phyloP scores from a whole-genome alignment of 345 rosid genomes.

The Trapa bicornis region DNA sequence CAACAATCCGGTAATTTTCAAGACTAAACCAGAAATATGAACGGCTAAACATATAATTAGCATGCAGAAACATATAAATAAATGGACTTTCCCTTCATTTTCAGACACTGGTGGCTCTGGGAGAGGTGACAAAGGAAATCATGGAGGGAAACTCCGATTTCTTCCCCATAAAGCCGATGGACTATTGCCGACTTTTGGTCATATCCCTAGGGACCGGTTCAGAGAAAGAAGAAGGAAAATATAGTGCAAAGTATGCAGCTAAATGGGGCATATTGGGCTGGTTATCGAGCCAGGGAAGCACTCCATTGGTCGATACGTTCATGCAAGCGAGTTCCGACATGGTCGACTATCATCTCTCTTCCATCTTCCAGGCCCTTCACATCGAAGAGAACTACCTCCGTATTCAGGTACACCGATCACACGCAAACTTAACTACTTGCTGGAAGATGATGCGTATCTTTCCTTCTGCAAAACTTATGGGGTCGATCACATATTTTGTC shows the following conservation, averaged over 20 bases:
- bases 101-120: constrained; percentile 23
- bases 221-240: constrained; percentile 23
- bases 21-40: too few relatives aligned
- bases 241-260: constrained; percentile 31
- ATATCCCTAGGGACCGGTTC: constrained; percentile 57
- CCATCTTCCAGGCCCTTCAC: constrained; percentile 36
- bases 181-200: constrained; percentile 36
- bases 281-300: constrained; percentile 29
- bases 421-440: not conserved
- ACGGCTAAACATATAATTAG: too few relatives aligned
- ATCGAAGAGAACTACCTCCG: constrained; percentile 35
- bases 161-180: constrained; percentile 29
- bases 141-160: constrained; percentile 23
- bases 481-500: too few relatives aligned
- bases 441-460: not conserved
- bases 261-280: constrained; percentile 59
- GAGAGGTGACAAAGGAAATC: constrained; percentile 29
- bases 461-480: not conserved
- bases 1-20: constrained; percentile 31
- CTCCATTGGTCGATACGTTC: constrained; percentile 47
- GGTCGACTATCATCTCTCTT: constrained; percentile 46
- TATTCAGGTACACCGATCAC: constrained; percentile 23
- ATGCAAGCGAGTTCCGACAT: constrained; percentile 52
- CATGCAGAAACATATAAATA: not conserved
- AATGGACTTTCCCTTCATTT: not conserved